Conservation (phyloP, 2,329 filamentous ascomycete genomes). For the Fusarium nanum region DNA sequence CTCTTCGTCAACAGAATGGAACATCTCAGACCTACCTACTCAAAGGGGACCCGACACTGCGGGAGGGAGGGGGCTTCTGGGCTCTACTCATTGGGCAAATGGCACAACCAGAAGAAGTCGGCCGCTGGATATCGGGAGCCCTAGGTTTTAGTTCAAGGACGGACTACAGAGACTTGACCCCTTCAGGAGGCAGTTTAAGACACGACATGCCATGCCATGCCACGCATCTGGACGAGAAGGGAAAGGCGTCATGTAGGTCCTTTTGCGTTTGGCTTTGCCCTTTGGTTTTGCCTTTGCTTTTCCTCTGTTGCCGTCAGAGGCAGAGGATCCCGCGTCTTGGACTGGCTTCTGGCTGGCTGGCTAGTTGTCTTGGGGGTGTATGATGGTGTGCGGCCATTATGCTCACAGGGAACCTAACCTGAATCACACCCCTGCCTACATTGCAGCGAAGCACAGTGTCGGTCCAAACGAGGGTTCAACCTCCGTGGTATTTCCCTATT, state of each 20-base stretch:
- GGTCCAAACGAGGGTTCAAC: conserved; percentile 27
- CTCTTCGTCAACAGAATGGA: background rate
- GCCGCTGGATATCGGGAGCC: conserved; percentile 29
- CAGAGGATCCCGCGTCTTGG: conserved; percentile 1
- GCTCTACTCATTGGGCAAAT: background rate
- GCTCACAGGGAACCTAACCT: conserved; percentile 37
- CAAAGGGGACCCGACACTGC: conserved; percentile 20
- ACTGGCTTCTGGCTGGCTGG: background rate
- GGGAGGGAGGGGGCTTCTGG: conserved; percentile 12
- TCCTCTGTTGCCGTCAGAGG: conserved; percentile 19
- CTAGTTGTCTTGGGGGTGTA: conserved; percentile 6
- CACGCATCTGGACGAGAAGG: conserved; percentile 41
- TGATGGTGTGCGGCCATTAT: conserved; percentile 24
- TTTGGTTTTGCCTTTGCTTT: background rate
- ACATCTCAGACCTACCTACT: background rate
- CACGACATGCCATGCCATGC: conserved; percentile 18
- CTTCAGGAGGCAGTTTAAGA: conserved; percentile 30
- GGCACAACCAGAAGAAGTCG: conserved; percentile 11
- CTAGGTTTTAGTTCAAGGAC: conserved; percentile 20
- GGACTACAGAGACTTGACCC: conserved; percentile 18
- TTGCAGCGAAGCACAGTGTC: conserved; percentile 30
- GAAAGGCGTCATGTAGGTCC: conserved; percentile 39
- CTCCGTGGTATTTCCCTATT: conserved; percentile 42
- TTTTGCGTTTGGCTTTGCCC: conserved; percentile 22
- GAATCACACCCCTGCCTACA: conserved; percentile 29